These are phyloP conservation scores for Nicotiana paniculata DNA, from an alignment of 257 asterid species.

Conservation along the genomic window DNA sequence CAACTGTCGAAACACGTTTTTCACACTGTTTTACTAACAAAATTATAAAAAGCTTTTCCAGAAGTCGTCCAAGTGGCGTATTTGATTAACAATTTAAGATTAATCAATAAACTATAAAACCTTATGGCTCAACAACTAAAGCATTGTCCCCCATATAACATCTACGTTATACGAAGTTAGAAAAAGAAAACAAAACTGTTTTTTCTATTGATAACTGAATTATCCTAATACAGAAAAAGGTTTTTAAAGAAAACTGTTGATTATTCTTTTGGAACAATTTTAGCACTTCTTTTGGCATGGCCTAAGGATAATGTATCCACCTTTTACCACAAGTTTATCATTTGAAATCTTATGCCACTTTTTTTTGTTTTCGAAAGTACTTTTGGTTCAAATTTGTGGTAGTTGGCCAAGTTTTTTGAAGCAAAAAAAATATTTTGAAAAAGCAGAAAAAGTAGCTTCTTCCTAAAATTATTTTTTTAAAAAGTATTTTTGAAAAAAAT, in stretches of 20 bases:
- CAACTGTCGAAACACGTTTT: not conserved
- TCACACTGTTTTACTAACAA: not conserved
- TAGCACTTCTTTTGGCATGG: not conserved
- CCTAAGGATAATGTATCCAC: not conserved
- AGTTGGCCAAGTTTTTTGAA: too few species aligned
- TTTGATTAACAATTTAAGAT: not conserved
- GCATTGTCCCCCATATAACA: not conserved
- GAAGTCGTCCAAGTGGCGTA: not conserved
- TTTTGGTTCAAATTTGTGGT: too few species aligned
- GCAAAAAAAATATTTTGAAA: too few species aligned
- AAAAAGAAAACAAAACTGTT: too few species aligned
- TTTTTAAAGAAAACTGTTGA: not conserved
- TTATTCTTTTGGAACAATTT: not conserved
- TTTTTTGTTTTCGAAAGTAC: too few species aligned
- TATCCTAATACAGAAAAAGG: not conserved
- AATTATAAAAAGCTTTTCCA: not conserved
- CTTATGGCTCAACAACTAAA: not conserved
- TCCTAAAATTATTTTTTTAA: too few species aligned
- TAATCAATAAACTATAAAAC: not conserved
- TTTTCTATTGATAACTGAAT: too few species aligned
- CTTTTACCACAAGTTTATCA: too few species aligned
- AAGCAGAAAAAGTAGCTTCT: too few species aligned
- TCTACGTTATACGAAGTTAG: not conserved
- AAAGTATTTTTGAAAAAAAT: too few species aligned
- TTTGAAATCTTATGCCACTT: too few species aligned